Evolutionary conservation across 2,329 filamentous ascomycete species (phyloP).

Genomic region (Fusarium anthophilum): DNA sequence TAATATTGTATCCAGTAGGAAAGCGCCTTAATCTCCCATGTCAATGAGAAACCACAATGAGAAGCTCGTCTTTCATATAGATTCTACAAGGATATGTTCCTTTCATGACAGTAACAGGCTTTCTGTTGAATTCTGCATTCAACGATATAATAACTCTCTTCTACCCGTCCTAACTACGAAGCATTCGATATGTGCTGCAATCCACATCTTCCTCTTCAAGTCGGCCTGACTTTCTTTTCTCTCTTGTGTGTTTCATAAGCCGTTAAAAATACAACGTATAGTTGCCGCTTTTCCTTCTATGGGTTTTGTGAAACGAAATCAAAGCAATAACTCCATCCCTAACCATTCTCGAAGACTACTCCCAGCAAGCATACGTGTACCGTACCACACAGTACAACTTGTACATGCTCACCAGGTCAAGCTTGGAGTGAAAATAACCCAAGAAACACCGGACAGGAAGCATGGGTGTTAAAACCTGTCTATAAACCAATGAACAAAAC

Average conservation of each 20-base stretch:
- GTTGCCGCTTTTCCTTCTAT: conserved; percentile 47
- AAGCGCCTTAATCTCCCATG: background rate
- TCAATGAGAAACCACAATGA: background rate
- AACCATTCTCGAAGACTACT: conserved; percentile 12
- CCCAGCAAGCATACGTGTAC: conserved; percentile 16
- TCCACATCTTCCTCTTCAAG: conserved; percentile 28
- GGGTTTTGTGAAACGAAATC: conserved; percentile 40
- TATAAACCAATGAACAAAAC: conserved; percentile 43
- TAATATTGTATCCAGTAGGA: background rate
- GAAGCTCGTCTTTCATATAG: conserved; percentile 7
- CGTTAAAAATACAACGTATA: conserved; percentile 47
- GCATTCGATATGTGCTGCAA: conserved; percentile 39
- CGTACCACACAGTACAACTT: conserved; percentile 1
- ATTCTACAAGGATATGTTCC: conserved; percentile 24
- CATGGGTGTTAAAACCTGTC: conserved; percentile 30
- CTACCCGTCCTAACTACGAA: conserved; percentile 7
- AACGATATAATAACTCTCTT: conserved; percentile 23
- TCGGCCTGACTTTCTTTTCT: conserved; percentile 29
- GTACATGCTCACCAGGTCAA: background rate
- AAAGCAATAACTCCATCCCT: conserved; percentile 36
- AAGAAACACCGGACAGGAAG: conserved; percentile 43
- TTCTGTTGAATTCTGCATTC: conserved; percentile 16
- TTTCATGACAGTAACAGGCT: conserved; percentile 1
- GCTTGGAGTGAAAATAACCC: conserved; percentile 32
- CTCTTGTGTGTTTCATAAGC: conserved; percentile 43